Percentiles rank a stretch among this genome's conserved stretches.
Evolutionary conservation across 345 rosid genomes (phyloP).

Genomic region (Excoecaria agallocha): DNA sequence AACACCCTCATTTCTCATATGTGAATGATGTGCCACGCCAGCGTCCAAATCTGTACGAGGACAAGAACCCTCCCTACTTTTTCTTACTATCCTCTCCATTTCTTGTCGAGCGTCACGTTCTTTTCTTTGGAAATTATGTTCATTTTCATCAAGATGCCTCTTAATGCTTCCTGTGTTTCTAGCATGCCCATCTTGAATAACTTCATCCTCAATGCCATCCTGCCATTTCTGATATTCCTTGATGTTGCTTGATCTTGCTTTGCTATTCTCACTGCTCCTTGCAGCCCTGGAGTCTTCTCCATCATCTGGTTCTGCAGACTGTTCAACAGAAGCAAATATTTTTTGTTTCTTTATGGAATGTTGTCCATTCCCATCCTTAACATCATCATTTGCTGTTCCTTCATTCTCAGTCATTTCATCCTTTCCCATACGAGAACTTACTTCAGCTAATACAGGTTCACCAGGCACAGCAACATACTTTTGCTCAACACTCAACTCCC

Average conservation of each 20-base stretch:
- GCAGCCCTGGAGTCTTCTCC: slow-evolving; percentile 73
- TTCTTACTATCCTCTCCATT: slow-evolving; percentile 49
- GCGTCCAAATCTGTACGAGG: slow-evolving; percentile 58
- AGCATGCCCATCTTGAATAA: slow-evolving; percentile 58
- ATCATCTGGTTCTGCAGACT: slow-evolving; percentile 51
- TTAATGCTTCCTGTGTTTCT: slow-evolving; percentile 38
- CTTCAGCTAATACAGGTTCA: slow-evolving; percentile 35
- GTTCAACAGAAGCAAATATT: slow-evolving; percentile 41
- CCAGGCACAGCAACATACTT: slow-evolving; percentile 46
- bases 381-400: slow-evolving; percentile 24
- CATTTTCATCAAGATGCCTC: slow-evolving; percentile 53
- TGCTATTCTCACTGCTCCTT: slow-evolving; percentile 87
- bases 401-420: slow-evolving; percentile 36
- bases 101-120: slow-evolving; percentile 59
- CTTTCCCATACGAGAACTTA: slow-evolving; percentile 50
- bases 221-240: slow-evolving; percentile 65
- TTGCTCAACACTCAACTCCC: slow-evolving; percentile 52
- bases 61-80: slow-evolving; percentile 56
- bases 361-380: slow-evolving; percentile 27
- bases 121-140: slow-evolving; percentile 53
- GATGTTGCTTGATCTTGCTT: slow-evolving; percentile 84
- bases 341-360: slow-evolving; percentile 38
- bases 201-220: slow-evolving; percentile 80
- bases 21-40: slow-evolving; percentile 36
- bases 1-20: slow-evolving; percentile 51